Conservation (phyloP, 192 early-diverging fungal genomes). For the Umbelopsis vinacea region DNA sequence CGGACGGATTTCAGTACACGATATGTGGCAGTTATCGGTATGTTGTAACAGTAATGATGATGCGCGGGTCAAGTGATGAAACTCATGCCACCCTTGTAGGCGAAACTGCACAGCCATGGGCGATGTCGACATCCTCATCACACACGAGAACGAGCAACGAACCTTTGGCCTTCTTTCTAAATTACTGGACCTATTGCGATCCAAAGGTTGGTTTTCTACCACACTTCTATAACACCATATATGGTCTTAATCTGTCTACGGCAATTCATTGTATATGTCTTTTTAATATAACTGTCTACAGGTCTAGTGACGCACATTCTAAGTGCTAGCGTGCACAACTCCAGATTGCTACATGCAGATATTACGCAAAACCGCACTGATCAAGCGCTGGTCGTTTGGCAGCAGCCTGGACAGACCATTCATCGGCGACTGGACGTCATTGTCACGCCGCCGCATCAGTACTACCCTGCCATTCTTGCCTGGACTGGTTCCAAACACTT, state of each 20-base stretch:
- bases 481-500: slow-evolving; percentile 20
- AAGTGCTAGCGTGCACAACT: slow-evolving; percentile 11
- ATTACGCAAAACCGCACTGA: background rate
- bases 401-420: slow-evolving; percentile 4
- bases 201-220: background rate
- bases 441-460: background rate
- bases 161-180: background rate
- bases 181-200: background rate
- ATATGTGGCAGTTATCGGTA: slow-evolving; percentile 16
- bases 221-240: background rate
- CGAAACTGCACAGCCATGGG: background rate
- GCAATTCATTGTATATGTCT: background rate
- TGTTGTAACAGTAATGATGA: background rate
- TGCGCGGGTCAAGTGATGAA: background rate
- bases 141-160: background rate
- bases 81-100: background rate
- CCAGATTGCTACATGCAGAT: slow-evolving; percentile 1
- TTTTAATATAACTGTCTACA: background rate
- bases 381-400: slow-evolving; percentile 20
- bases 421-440: slow-evolving; percentile 3
- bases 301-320: slow-evolving; percentile 1
- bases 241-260: no score
- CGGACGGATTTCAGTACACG: background rate
- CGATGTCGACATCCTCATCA: background rate
- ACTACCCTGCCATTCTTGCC: slow-evolving; percentile 11